A percentile compares a stretch with the other conserved stretches of the same genome.
phyloP scores from a whole-genome alignment of 2,329 filamentous ascomycete genomes.

The Cladosporium sp. region DNA sequence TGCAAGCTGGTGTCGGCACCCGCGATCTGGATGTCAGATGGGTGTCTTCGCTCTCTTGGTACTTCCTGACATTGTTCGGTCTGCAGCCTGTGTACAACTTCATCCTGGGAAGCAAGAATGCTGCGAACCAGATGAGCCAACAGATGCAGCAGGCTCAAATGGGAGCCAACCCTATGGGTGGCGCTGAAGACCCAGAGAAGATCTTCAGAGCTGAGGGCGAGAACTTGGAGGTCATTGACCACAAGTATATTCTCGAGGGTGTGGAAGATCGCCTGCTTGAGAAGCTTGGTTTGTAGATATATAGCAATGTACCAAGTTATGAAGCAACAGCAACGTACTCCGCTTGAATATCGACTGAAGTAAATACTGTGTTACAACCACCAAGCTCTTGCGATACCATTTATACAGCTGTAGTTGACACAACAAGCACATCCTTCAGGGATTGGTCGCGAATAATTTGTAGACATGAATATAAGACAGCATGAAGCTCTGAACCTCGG shows the following conservation, averaged over 20 bases:
- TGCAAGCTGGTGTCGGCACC: conserved; percentile 94
- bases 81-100: conserved; percentile 97
- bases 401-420: background rate
- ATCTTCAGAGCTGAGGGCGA: conserved; percentile 89
- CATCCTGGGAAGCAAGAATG: conserved; percentile 91
- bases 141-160: conserved; percentile 54
- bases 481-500: background rate
- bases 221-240: conserved; percentile 92
- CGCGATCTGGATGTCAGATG: conserved; percentile 95
- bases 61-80: conserved; percentile 96
- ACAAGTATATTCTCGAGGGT: conserved; percentile 85
- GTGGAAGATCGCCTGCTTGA: conserved; percentile 80
- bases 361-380: background rate
- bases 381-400: background rate
- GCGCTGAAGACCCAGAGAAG: conserved; percentile 93
- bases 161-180: conserved; percentile 73
- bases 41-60: conserved; percentile 99
- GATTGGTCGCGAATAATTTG: background rate
- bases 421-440: background rate
- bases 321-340: background rate
- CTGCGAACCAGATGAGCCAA: conserved; percentile 72
- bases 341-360: background rate
- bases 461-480: background rate
- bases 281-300: conserved; percentile 27
- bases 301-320: conserved; percentile 1